phyloP scores from a whole-genome alignment of 2,329 filamentous ascomycete genomes.

The Fusarium subglutinans region DNA sequence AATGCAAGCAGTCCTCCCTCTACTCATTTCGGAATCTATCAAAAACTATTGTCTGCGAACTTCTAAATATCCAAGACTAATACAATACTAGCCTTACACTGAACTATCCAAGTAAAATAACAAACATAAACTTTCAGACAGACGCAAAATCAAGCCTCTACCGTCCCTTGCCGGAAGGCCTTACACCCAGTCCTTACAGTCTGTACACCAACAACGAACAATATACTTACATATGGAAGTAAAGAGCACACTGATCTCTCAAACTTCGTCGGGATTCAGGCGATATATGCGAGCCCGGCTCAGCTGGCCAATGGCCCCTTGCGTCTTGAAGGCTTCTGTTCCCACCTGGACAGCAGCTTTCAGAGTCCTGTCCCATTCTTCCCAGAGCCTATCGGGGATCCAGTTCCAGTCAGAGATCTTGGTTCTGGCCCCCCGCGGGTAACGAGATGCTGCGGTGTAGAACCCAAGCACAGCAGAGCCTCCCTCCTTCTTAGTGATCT shows the following conservation, averaged over 20 bases:
- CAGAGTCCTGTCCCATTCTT: background rate
- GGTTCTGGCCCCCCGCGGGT: background rate
- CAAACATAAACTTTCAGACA: background rate
- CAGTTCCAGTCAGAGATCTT: background rate
- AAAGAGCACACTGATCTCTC: background rate
- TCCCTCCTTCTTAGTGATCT: background rate
- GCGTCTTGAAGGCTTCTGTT: background rate
- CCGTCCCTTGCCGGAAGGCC: background rate
- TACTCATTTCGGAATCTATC: too few relatives aligned
- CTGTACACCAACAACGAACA: background rate
- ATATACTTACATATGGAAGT: too few relatives aligned
- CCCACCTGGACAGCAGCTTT: background rate
- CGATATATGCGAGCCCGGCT: background rate
- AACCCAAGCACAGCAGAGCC: background rate
- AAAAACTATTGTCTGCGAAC: background rate
- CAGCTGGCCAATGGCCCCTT: background rate
- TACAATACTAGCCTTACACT: background rate
- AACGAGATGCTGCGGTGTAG: background rate
- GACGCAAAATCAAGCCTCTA: background rate
- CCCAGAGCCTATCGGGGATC: background rate
- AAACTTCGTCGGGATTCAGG: background rate
- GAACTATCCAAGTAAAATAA: background rate
- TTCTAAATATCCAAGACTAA: background rate
- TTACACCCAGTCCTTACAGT: too few relatives aligned
- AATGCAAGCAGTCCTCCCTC: too few relatives aligned